Evolutionary conservation across 2,329 filamentous ascomycete species (phyloP).

Genomic region (Aspergillus candidus): DNA sequence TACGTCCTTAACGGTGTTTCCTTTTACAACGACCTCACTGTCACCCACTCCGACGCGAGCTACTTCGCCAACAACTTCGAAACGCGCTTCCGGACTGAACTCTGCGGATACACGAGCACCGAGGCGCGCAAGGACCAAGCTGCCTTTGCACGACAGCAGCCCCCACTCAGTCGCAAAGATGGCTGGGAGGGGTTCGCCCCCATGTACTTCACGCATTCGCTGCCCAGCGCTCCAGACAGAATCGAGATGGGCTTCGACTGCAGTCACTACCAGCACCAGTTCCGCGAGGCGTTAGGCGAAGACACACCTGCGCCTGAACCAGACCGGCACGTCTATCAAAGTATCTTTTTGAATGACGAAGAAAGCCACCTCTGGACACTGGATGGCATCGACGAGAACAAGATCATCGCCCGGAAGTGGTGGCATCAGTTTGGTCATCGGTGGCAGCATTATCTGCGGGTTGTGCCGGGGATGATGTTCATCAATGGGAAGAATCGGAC

Average conservation of each 20-base stretch:
- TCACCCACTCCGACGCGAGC: conserved; percentile 52
- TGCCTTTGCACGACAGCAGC: conserved; percentile 40
- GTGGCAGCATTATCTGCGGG: conserved; percentile 55
- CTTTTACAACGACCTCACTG: conserved; percentile 57
- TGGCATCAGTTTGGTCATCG: conserved; percentile 59
- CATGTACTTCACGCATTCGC: conserved; percentile 58
- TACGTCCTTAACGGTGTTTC: conserved; percentile 65
- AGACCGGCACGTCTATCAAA: conserved; percentile 63
- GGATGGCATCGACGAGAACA: conserved; percentile 50
- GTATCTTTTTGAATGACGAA: conserved; percentile 55
- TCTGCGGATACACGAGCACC: conserved; percentile 43
- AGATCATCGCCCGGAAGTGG: conserved; percentile 55
- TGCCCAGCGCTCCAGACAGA: conserved; percentile 48
- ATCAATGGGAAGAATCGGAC: conserved; percentile 61
- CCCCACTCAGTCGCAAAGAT: conserved; percentile 24
- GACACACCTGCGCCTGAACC: conserved; percentile 34
- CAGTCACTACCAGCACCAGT: conserved; percentile 69
- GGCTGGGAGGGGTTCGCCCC: conserved; percentile 46
- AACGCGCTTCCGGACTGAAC: conserved; percentile 46
- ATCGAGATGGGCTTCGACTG: conserved; percentile 64
- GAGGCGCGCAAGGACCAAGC: conserved; percentile 43
- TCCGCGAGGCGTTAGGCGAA: conserved; percentile 42
- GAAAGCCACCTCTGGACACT: conserved; percentile 53
- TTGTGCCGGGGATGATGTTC: conserved; percentile 66
- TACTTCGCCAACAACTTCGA: conserved; percentile 57